Base-by-base conservation (phyloP, 192 early-diverging fungal species). In the Umbelopsis sp. region DNA sequence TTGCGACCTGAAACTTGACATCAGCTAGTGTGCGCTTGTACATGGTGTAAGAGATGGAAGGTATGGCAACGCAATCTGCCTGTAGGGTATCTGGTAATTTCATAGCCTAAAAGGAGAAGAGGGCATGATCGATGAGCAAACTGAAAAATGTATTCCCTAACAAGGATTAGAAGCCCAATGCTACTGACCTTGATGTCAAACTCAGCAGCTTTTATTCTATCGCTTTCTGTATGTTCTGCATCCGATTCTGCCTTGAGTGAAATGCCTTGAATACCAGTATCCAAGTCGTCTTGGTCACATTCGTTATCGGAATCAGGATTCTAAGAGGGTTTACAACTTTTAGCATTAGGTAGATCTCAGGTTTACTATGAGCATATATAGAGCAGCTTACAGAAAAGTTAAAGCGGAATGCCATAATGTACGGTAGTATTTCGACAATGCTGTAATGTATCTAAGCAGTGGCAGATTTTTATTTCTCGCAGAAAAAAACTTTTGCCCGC, bases 1-100 rank as follows among this genome's bases (percentile, higher is more conserved):
- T 84, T 34, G 93, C 93, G 25, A 95, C 81, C 56, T 94, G 92
- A 69, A 93, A 92, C 74, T 92, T 93, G 54, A 95, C 89, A 72
- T 97, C 95, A 32, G 86, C 85, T 14, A 94, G 74, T 52, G 86
- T 90, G 8, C 92, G 88, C 74, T 89, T 90, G 80, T 89, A 92
- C 62, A 93, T 49, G 10, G 51, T n/a, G 25, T 59, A 45, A 12
- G 32, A 14, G 7, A 78, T 69, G 11, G n/a, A 32, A 32, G 72
- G 72, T 31, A 78, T 70, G n/a, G 36, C 22, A 10, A 78, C 41
- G 12, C 56, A 44, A 68, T 78, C 77, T 12, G 72, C 77, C 47
- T 78, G 77, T 32, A 78, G 65, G 6, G 67, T 70, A 24, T 65
- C 66, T 9, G 77, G 77, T 12, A 78, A 59, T 20, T 59, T 17